phyloP scores from a whole-genome alignment of 192 early-diverging fungal species.

The Bifiguratus adelaidae region DNA sequence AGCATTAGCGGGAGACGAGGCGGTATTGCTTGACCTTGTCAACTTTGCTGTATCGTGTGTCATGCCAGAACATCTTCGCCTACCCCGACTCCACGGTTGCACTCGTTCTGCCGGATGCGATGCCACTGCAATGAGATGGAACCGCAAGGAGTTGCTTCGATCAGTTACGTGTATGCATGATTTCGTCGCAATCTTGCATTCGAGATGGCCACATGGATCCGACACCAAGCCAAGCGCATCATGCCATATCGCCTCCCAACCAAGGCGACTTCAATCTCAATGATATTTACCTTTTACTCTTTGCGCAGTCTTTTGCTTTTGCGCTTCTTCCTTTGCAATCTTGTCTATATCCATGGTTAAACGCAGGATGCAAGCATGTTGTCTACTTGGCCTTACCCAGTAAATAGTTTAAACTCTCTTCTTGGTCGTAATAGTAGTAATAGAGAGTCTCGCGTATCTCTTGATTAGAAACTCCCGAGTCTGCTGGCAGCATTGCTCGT shows the following conservation, averaged over 20 bases:
- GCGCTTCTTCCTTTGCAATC: slow-evolving; percentile 16
- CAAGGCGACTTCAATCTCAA: slow-evolving; percentile 1
- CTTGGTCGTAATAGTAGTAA: slow-evolving; percentile 63
- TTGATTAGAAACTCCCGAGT: slow-evolving; percentile 41
- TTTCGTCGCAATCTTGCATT: neutral
- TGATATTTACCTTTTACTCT: neutral
- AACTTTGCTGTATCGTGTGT: too few species aligned
- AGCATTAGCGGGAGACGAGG: too few species aligned
- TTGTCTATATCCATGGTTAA: slow-evolving; percentile 19
- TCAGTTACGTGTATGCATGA: neutral
- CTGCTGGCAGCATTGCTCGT: too few species aligned
- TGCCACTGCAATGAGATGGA: neutral
- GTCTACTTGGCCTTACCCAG: slow-evolving; percentile 34
- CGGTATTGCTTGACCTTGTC: too few species aligned
- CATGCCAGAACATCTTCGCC: too few species aligned
- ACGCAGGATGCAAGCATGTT: neutral
- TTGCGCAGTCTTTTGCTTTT: neutral
- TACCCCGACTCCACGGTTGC: too few species aligned
- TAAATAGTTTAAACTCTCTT: slow-evolving; percentile 52
- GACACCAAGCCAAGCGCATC: too few species aligned
- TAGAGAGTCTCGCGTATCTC: slow-evolving; percentile 64
- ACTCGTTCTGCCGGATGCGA: neutral
- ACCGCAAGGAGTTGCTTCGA: neutral
- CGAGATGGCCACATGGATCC: too few species aligned
- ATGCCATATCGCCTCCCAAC: too few species aligned